These are phyloP conservation scores for Huntiella omanensis DNA, from an alignment of 2,329 filamentous ascomycete genomes.

Conservation along the genomic window DNA sequence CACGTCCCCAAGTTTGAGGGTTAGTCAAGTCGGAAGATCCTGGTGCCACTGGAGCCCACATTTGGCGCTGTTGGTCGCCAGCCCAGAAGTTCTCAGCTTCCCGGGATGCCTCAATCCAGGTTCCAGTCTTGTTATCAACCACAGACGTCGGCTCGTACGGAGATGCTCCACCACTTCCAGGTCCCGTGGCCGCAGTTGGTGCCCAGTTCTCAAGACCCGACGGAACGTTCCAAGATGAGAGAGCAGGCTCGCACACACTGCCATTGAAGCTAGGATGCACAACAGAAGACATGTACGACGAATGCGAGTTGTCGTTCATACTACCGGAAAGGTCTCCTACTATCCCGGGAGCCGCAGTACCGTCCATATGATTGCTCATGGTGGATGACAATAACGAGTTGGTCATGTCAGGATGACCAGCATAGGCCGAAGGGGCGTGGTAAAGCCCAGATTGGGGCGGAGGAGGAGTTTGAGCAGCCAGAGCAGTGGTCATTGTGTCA, in stretches of 20 bases:
- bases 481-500: slow-evolving; percentile 3
- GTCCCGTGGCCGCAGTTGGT: background rate
- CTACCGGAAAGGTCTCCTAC: background rate
- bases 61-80: slow-evolving; percentile 1
- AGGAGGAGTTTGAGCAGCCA: slow-evolving; percentile 5
- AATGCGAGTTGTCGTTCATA: background rate
- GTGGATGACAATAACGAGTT: slow-evolving; percentile 4
- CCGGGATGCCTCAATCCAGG: slow-evolving; percentile 6
- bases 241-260: slow-evolving; percentile 2
- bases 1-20: slow-evolving; percentile 1
- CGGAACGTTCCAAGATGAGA: slow-evolving; percentile 6
- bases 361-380: slow-evolving; percentile 2
- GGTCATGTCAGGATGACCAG: background rate
- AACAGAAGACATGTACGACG: slow-evolving; percentile 2
- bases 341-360: background rate
- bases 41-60: slow-evolving; percentile 3
- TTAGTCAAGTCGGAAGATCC: background rate
- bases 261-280: slow-evolving; percentile 6
- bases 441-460: slow-evolving; percentile 4
- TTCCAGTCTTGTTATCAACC: slow-evolving; percentile 4
- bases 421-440: background rate
- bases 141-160: slow-evolving; percentile 9
- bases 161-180: slow-evolving; percentile 5
- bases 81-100: slow-evolving; percentile 6
- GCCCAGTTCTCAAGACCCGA: slow-evolving; percentile 4